phyloP scores from a whole-genome alignment of 768 basidiomycete species.

The Brasilioporus rufonigricans region DNA sequence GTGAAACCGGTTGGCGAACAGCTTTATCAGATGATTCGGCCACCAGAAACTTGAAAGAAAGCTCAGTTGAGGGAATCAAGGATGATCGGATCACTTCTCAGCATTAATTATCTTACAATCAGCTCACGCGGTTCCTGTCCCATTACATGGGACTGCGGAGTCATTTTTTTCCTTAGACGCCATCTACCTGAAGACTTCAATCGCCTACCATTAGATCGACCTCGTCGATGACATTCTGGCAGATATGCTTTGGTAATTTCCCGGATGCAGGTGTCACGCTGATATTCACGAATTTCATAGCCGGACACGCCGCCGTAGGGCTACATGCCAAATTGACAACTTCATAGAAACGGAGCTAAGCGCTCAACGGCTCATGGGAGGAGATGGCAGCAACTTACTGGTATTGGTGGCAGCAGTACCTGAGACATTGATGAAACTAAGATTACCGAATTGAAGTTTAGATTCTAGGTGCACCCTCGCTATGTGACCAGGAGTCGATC shows the following conservation, averaged over 20 bases:
- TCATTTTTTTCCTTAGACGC: neutral
- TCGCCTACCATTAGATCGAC: too few species aligned
- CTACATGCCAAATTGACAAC: slow-evolving; percentile 43
- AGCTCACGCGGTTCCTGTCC: neutral
- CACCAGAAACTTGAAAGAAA: neutral
- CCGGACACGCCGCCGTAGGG: slow-evolving; percentile 40
- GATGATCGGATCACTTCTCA: neutral
- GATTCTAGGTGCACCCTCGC: slow-evolving; percentile 47
- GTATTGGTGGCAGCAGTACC: slow-evolving; percentile 44
- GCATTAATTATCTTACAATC: neutral
- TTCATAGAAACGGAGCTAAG: neutral
- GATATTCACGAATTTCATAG: too few species aligned
- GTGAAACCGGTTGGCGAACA: neutral
- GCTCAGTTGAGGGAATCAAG: neutral
- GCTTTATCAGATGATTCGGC: neutral
- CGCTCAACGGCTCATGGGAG: neutral
- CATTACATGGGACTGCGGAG: slow-evolving; percentile 12
- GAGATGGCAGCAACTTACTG: neutral
- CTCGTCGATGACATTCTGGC: too few species aligned
- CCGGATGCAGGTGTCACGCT: slow-evolving; percentile 27
- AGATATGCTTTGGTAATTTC: slow-evolving; percentile 23
- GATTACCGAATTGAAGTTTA: slow-evolving; percentile 40
- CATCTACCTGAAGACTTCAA: too few species aligned
- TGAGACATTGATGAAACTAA: slow-evolving; percentile 32
- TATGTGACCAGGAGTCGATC: slow-evolving; percentile 25